Percentiles rank a stretch among this genome's conserved stretches.
phyloP scores from a whole-genome alignment of 352 stramenopile species.

The Globisporangium perplexum region DNA sequence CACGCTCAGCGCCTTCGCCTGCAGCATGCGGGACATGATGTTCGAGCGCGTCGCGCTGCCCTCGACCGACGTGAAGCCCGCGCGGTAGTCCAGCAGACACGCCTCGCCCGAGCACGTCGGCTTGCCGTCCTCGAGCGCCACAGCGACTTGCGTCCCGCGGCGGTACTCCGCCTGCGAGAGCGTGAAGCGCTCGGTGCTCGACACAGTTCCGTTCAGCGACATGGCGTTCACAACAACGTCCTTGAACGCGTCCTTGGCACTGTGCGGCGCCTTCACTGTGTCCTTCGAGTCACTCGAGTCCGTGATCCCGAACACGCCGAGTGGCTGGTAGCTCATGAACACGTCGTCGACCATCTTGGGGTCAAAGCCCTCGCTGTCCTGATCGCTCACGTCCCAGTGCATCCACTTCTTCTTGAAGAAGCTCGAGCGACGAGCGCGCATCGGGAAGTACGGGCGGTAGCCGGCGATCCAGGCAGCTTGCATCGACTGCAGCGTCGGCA shows the following conservation, averaged over 20 bases:
- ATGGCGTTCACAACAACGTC: slow-evolving; percentile 13
- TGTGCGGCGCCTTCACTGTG: slow-evolving; percentile 15
- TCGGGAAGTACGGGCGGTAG: slow-evolving; percentile 73
- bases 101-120: slow-evolving; percentile 23
- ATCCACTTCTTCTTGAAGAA: slow-evolving; percentile 76
- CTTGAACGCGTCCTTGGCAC: slow-evolving; percentile 20
- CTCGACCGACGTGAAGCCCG: slow-evolving; percentile 31
- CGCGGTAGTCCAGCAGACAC: slow-evolving; percentile 35
- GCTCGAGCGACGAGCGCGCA: slow-evolving; percentile 35
- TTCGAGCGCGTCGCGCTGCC: slow-evolving; percentile 31
- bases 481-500: slow-evolving; percentile 53
- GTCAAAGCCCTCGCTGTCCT: slow-evolving; percentile 30
- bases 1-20: slow-evolving; percentile 64
- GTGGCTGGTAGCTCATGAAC: slow-evolving; percentile 51
- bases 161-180: slow-evolving; percentile 17
- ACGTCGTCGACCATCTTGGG: slow-evolving; percentile 24
- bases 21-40: slow-evolving; percentile 73
- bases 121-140: slow-evolving; percentile 11
- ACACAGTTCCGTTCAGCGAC: slow-evolving; percentile 16
- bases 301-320: slow-evolving; percentile 46
- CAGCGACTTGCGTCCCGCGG: slow-evolving; percentile 11
- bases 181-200: slow-evolving; percentile 16
- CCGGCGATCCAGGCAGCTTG: slow-evolving; percentile 27
- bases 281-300: slow-evolving; percentile 15
- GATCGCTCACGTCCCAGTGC: slow-evolving; percentile 39